A percentile compares a stretch with the other conserved stretches of the same genome.
Evolutionary conservation across 2,329 filamentous ascomycete genomes (phyloP).

Genomic region (Zymoseptoria pseudotritici): DNA sequence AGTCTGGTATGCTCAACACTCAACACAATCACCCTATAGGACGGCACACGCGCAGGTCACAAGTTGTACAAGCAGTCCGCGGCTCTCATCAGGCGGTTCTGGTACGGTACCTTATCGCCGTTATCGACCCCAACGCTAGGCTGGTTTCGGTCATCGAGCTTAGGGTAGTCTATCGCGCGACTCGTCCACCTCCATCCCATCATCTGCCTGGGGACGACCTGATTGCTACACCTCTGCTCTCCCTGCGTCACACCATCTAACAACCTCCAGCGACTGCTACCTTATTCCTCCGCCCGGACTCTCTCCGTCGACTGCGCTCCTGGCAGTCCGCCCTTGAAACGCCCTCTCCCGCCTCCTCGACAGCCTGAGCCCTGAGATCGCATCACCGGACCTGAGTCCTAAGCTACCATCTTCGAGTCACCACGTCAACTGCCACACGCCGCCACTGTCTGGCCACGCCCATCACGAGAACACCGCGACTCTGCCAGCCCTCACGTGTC

Average conservation of each 20-base stretch:
- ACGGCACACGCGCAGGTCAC: neutral
- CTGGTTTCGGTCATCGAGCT: neutral
- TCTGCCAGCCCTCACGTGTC: slow-evolving; percentile 1
- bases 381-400: neutral
- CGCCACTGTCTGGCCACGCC: neutral
- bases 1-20: neutral
- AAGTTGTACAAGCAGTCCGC: neutral
- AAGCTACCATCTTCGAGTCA: slow-evolving; percentile 4
- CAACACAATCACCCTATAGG: neutral
- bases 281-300: neutral
- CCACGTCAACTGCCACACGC: slow-evolving; percentile 2
- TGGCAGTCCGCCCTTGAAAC: neutral
- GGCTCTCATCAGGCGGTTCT: too few species aligned
- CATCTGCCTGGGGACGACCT: neutral
- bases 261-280: neutral
- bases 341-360: neutral
- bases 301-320: neutral
- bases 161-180: neutral
- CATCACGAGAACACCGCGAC: slow-evolving; percentile 4
- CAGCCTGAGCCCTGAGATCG: neutral
- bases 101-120: neutral
- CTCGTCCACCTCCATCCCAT: neutral
- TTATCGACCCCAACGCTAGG: neutral
- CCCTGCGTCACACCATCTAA: neutral
- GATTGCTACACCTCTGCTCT: neutral